Base-by-base conservation (phyloP, 176 grass and related monocot species). In the Pharus latifolius region DNA sequence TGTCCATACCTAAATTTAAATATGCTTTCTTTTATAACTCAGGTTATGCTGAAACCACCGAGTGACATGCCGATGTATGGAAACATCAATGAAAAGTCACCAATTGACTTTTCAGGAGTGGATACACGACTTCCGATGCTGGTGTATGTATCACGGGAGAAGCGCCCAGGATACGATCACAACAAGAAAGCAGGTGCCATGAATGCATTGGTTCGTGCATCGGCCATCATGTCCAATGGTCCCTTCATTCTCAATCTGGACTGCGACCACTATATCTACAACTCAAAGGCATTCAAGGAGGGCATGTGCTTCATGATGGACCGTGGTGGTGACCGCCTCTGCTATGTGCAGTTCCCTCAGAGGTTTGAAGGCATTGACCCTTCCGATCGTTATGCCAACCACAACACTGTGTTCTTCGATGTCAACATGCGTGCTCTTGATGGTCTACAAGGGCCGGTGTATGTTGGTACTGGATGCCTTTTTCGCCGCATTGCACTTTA, bases 301-400 rank as follows among this genome's bases (percentile, higher is more conserved):
- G 95, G 95, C 9, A 78, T 99, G 77, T 99, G 95, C 82, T 99
- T 99, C 87, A 99, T 99, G 95, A 90, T 99, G 86, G 95, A 99
- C 43, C 89, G 95, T 31, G 90, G 95, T 19, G 95, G 90, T 16
- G 90, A 99, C 46, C 81, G 95, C 26, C 60, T 99, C 18, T 88
- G 89, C 73, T 99, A 99, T 18, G 87, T 99, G 26, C 95, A 99
- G 59, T 99, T 99, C 63, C 95, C 95, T 5, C 90, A 94, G 72
- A 62, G 90, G 69, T 94, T 99, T 13, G 95, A 99, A 78, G 95
- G 95, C 35, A 94, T 99, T 10, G 95, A 99, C 66, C 95, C 90
- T 63, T 94, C 95, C 31, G 95, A 99, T 42, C 87, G 95, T 15
- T 99, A 99, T 59, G 95, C 95, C 28, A 99, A 99, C 75, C 84